A percentile compares a stretch with the other conserved stretches of the same genome.
Evolutionary conservation across 1,139 yeast species (phyloP).

Genomic region (Zygotorulaspora mrakii): DNA sequence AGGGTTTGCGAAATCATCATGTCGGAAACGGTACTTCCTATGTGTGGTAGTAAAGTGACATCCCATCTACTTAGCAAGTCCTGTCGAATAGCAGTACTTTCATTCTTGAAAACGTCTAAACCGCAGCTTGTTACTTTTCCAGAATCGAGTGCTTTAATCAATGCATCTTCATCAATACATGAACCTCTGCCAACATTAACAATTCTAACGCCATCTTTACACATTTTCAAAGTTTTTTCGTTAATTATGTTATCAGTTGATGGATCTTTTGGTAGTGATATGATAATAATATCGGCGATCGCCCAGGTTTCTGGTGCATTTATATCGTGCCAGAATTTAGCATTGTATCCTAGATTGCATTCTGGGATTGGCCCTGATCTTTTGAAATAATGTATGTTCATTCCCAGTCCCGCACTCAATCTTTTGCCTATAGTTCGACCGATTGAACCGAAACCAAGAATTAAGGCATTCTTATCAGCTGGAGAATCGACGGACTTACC

Average conservation of each 20-base stretch:
- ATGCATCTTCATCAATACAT: constrained; percentile 67
- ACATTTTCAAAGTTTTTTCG: constrained; percentile 42
- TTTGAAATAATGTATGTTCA: constrained; percentile 63
- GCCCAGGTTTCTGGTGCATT: constrained; percentile 37
- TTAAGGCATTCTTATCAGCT: constrained; percentile 55
- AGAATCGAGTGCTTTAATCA: constrained; percentile 59
- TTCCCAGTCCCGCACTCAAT: constrained; percentile 52
- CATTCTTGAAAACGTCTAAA: constrained; percentile 72
- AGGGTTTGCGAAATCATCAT: constrained; percentile 44
- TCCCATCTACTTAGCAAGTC: constrained; percentile 57
- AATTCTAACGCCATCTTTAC: constrained; percentile 55
- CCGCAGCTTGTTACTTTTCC: constrained; percentile 76
- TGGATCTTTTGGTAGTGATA: constrained; percentile 65
- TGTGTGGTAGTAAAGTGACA: constrained; percentile 72
- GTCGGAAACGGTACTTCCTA: constrained; percentile 64
- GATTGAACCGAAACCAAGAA: constrained; percentile 77
- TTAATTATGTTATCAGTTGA: constrained; percentile 58
- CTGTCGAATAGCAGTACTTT: constrained; percentile 52
- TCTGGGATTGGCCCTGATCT: constrained; percentile 45
- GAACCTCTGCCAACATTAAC: constrained; percentile 80
- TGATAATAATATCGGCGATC: constrained; percentile 55
- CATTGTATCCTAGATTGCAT: constrained; percentile 46
- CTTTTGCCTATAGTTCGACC: constrained; percentile 63
- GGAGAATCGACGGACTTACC: constrained; percentile 51
- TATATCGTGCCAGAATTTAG: constrained; percentile 44